Evolutionary conservation across 192 early-diverging fungal species (phyloP).

Genomic region (Linnemannia hyalina): DNA sequence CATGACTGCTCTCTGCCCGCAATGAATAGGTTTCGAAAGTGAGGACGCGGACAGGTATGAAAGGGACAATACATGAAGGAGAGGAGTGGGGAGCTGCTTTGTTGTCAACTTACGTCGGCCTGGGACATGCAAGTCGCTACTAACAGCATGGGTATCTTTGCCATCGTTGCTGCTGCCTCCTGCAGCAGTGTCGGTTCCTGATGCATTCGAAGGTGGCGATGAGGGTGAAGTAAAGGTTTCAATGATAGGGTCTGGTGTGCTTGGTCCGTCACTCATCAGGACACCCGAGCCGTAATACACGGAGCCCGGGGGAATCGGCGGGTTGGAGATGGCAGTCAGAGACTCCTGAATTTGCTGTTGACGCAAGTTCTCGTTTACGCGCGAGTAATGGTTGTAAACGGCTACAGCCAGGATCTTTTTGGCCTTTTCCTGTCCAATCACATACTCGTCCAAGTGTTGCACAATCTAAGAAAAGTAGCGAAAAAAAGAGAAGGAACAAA

Average conservation of each 20-base stretch:
- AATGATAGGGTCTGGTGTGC: slow-evolving; percentile 52
- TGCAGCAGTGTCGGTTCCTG: not conserved
- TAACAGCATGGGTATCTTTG: slow-evolving; percentile 6
- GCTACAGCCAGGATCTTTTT: slow-evolving; percentile 89
- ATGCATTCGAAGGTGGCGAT: slow-evolving; percentile 3
- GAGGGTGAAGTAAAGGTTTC: slow-evolving; percentile 42
- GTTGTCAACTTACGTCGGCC: slow-evolving; percentile 36
- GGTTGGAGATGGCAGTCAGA: slow-evolving; percentile 23
- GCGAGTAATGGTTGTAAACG: slow-evolving; percentile 88
- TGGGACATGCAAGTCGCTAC: slow-evolving; percentile 22
- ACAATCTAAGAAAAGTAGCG: slow-evolving; percentile 65
- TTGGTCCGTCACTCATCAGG: slow-evolving; percentile 48
- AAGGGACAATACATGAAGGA: too few species aligned
- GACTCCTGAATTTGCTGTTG: slow-evolving; percentile 60
- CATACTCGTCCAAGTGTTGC: slow-evolving; percentile 85
- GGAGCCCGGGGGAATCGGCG: not conserved
- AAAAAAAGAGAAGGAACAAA: not conserved
- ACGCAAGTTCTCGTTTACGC: slow-evolving; percentile 77
- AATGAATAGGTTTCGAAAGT: not conserved
- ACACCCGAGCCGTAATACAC: slow-evolving; percentile 37
- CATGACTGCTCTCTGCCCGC: slow-evolving; percentile 35
- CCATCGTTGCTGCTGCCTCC: not conserved
- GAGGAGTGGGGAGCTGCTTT: too few species aligned
- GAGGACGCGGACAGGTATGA: not conserved
- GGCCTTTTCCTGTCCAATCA: slow-evolving; percentile 88